Base-by-base conservation (phyloP, 2,329 filamentous ascomycete genomes). In the Elsinoe necatrix region DNA sequence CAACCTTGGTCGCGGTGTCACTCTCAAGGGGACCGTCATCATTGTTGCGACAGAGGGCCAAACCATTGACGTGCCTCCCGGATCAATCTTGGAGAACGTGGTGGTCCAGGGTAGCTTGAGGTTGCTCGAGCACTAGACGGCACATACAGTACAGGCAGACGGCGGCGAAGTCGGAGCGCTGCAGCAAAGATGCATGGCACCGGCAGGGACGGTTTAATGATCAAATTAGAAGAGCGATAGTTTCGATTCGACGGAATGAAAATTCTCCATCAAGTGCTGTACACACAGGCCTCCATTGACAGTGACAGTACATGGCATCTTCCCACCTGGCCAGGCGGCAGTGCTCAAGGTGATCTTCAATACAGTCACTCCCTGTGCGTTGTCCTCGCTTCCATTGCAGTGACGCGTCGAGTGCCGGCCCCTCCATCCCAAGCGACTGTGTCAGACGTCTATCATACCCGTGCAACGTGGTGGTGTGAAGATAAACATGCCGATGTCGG, bases 41-140 rank as follows among this genome's bases (percentile, higher is more conserved):
- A 98, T 98, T 65, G 93, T 98, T 55, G 93, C 93, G 25, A 96
- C 90, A 47, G 93, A 98, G 77, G 92, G 92, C 65, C 91, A 87
- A 79, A 98, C 93, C 62, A 98, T 98, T 67, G 93, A 98, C 71
- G 86, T 98, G 66, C 93, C 93, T 55, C 92, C 93, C 18, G 93
- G 93, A 71, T 96, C 91, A 18, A 89, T 98, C 67, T 81, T 98
- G 59, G 93, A 98, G 81, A 98, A 98, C 76, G 93, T 97, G 12
- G 93, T 98, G 54, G 93, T 98, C 58, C 93, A 98, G 81, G 93
- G 93, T 69, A 95, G 90, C 74, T 82, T 98, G 81, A 79, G 83
- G 68, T 76, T 85, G 69, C 74, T 85, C 63, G 82, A 85, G 76
- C 82, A 85, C 71, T 85, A 82, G 67, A 62, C 20, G 57, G 21